Conservation (phyloP, 2,329 filamentous ascomycete species). For the Fusarium incarnatum region DNA sequence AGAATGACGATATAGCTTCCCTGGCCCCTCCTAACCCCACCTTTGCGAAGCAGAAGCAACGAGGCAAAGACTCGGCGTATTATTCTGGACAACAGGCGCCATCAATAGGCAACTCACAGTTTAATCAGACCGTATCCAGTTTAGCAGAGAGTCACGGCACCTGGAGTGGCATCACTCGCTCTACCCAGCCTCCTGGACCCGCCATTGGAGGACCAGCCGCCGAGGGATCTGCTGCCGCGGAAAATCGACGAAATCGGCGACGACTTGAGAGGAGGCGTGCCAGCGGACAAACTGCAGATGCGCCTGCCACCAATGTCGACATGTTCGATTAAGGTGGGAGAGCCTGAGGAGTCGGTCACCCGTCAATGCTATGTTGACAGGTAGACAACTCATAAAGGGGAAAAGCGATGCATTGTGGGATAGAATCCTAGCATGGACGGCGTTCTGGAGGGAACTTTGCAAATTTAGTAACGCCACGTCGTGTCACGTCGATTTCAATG, state of each 20-base stretch:
- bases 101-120: constrained; percentile 53
- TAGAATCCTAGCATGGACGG: constrained; percentile 33
- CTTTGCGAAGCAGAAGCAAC: constrained; percentile 62
- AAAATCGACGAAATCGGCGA: constrained; percentile 66
- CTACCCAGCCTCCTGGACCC: constrained; percentile 53
- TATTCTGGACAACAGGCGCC: constrained; percentile 63
- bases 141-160: constrained; percentile 63
- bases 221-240: constrained; percentile 54
- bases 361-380: neutral
- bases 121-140: constrained; percentile 60
- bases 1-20: constrained; percentile 54
- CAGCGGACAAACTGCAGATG: constrained; percentile 47
- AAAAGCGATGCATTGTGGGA: constrained; percentile 29
- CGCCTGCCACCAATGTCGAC: constrained; percentile 29
- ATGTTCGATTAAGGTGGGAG: constrained; percentile 32
- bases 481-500: constrained; percentile 38
- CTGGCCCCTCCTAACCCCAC: constrained; percentile 68
- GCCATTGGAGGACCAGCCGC: constrained; percentile 50
- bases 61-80: constrained; percentile 71
- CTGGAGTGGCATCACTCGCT: constrained; percentile 58
- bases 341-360: neutral
- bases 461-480: constrained; percentile 31
- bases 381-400: neutral
- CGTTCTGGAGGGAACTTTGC: constrained; percentile 42
- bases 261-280: constrained; percentile 64